phyloP scores from a whole-genome alignment of 108 stramenopile genomes.

The Skeletonema marinoi region DNA sequence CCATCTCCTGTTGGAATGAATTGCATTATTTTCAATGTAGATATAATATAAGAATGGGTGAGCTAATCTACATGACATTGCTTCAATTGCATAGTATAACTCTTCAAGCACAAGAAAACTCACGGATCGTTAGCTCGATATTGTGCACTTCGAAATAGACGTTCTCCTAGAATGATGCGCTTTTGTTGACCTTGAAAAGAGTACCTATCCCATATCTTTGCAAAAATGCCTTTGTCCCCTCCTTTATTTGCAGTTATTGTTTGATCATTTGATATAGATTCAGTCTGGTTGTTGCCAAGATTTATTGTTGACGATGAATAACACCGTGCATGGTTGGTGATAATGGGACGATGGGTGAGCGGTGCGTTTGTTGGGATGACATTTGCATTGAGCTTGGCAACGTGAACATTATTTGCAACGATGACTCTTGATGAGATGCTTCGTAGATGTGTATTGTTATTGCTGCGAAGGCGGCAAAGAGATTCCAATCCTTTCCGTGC shows the following conservation, averaged over 20 bases:
- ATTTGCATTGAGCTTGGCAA: background rate
- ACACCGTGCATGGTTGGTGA: background rate
- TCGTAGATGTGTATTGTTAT: background rate
- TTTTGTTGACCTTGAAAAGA: constrained; percentile 65
- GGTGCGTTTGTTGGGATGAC: background rate
- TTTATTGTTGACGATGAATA: background rate
- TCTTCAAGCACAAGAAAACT: constrained; percentile 7
- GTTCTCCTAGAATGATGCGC: constrained; percentile 68
- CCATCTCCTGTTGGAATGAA: constrained; percentile 57
- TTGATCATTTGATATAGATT: background rate
- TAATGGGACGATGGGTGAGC: background rate
- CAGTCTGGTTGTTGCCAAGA: background rate
- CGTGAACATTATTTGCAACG: background rate
- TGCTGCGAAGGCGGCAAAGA: background rate
- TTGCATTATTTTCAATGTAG: background rate
- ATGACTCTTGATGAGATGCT: background rate
- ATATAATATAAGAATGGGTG: constrained; percentile 6
- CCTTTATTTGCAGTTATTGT: constrained; percentile 15
- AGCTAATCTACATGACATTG: background rate
- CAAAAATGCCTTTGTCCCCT: constrained; percentile 36
- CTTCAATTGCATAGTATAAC: background rate
- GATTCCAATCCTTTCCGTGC: constrained; percentile 6
- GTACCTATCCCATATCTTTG: constrained; percentile 57
- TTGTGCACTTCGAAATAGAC: constrained; percentile 71
- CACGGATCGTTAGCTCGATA: constrained; percentile 72